Evolutionary conservation across 305 asterid species (phyloP), one percentile per base, ranked within the genome.

Genomic region (Fraxinus latifolia): DNA sequence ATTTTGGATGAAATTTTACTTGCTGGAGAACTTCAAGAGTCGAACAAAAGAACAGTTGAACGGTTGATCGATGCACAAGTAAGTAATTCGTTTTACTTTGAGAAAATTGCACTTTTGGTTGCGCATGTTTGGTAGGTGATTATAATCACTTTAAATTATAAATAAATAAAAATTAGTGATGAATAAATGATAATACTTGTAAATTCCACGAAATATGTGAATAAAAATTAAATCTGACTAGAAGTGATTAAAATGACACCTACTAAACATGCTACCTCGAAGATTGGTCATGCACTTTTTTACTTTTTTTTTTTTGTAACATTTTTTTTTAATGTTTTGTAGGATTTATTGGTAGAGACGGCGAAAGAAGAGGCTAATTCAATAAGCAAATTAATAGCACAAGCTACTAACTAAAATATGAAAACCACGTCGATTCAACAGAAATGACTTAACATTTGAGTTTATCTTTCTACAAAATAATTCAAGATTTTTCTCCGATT

Each of bases 1-100:
- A 81, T 81, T 25, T 58, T 74, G 80, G 80, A 81, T 75, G 84
- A 81, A 27, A 34, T 81, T 39, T 21, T 81, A 73, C 60, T 81
- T 21, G 84, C 84, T 2, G 84, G 80, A 7, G 84, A 81, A 60
- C 80, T 81, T 42, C 84, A 81, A 74, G 84, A 81, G 55, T 75
- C 84, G 39, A 81, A 62, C 80, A 81, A 81, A 76, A 81, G 39
- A 62, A 76, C 80, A 4, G 72, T 81, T 25, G 76, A 68, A 32
- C 84, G 80, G 4, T 34, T 81, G 80, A 58, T 81, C 27, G 80
- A 55, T 19, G 68, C 76, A 37, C 84, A 81, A 58, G 84, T 81
- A 68, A 79, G 67, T 36, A 6, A 0, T 5, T 12, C 7, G 6
- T 21, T 42, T 60, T 17, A 58, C 25, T 23, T 12, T 5, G 34